Evolutionary conservation across 192 early-diverging fungal genomes (phyloP), one percentile per base, ranked within the genome.

Genomic region (Radiomyces spectabilis): DNA sequence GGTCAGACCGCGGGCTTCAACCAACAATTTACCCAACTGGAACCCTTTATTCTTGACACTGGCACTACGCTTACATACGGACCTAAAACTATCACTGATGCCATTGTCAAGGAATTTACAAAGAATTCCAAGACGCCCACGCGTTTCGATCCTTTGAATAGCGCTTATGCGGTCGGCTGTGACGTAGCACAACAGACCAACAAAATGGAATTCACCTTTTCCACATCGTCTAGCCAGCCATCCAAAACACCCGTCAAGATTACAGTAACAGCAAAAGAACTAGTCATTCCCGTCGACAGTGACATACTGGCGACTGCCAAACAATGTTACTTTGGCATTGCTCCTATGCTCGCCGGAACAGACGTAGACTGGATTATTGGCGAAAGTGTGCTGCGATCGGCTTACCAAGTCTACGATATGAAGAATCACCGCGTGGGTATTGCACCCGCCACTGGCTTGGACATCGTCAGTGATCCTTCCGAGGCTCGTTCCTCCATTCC

Each of bases 251-350:
- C 72, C 10, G 18, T 56, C 19, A 18, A 15, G 2, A 41, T 64
- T 3, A 43, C 34, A 5, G 42, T 57, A 15, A 45, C 61, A 10
- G 8, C 57, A 1, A 5, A 38, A 2, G 54, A 64, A 4, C 25
- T 64, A 2, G 30, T 57, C 47, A 18, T 53, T 39, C 44, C 51
- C 34, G 10, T 71, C 41, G 54, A 59, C 66, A 26, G 64, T 52
- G 40, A 45, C 6, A 8, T 25, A 2, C 15, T 54, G 9, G 4
- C 21, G 5, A 51, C 34, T n/a, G 44, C 61, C 1, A 51, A 4
- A n/a, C 18, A 10, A 0, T 58, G 53, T 51, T 35, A 66, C 35
- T 39, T 57, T 35, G 64, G 50, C 9, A 48, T 55, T 59, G 48
- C 61, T 8, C 51, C 45, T 19, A 24, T 31, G 6, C 7, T 30